Evolutionary conservation across 208 protist genomes (phyloP), one percentile per base, ranked within the genome.

Genomic region (Trypanosoma brucei): DNA sequence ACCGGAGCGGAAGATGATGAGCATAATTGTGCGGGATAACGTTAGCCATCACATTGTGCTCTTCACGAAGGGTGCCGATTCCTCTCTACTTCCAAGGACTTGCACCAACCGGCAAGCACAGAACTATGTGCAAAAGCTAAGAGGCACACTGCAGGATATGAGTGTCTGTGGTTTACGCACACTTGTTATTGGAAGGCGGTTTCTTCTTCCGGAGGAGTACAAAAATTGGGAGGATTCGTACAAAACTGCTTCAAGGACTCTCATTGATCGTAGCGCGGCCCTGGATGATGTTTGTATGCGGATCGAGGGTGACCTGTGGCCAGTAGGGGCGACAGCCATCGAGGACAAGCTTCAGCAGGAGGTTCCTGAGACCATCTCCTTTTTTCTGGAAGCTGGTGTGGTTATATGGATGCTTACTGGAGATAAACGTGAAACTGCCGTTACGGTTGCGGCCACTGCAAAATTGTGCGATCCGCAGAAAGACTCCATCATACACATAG

Each of bases 321-420:
- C 88, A 77, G 42, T 99, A 13, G 98, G 98, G 9, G 84, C 82
- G 7, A 98, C 96, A 2, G 97, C 86, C 5, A 97, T 99, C 60
- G 97, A 99, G 81, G 97, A 99, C 80, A 94, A 96, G 79, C 83
- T 99, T 49, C 98, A 99, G 75, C 87, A 97, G 14, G 72, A 91
- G 50, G 96, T 98, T 14, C 91, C 92, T 0, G 88, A 97, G 65
- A 96, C 94, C n/a, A 84, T 98, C 14, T 75, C 79, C 5, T 81
- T 95, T n/a, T 87, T 98, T 36, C 55, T 86, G 6, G 70, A 84
- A 37, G 97, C 97, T 1, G 94, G 94, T 3, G 94, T 99, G 35
- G 78, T 96, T 2, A 60, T 98, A 9, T 99, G 97, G 97, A 97
- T 99, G 75, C 80, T 99, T 8, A 99, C 98, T 7, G 98, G 98